phyloP scores from a whole-genome alignment of 2,329 filamentous ascomycete genomes.

The Monosporascus sp. region DNA sequence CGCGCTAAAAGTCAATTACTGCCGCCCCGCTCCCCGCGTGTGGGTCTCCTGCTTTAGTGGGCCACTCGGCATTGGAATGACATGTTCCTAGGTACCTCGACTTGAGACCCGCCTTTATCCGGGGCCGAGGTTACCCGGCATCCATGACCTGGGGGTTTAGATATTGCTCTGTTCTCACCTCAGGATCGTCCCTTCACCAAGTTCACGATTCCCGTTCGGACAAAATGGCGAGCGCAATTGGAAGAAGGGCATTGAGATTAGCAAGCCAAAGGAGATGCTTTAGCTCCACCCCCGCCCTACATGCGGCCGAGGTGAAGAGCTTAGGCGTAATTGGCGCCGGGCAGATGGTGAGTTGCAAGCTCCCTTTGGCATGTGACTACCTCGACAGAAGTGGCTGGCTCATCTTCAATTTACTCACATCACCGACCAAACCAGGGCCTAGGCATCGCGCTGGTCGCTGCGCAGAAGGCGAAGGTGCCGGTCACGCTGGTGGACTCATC shows the following conservation, averaged over 20 bases:
- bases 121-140: conserved; percentile 25
- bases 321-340: conserved; percentile 91
- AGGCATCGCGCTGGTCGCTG: conserved; percentile 91
- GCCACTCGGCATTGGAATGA: too few relatives aligned
- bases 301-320: conserved; percentile 71
- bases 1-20: background rate
- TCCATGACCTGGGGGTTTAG: conserved; percentile 1
- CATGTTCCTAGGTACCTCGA: too few relatives aligned
- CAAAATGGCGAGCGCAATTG: conserved; percentile 36
- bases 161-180: conserved; percentile 1
- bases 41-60: background rate
- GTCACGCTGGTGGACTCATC: conserved; percentile 83
- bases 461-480: conserved; percentile 74
- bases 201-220: background rate
- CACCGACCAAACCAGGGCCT: conserved; percentile 60
- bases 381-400: too few relatives aligned
- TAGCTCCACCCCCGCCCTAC: conserved; percentile 58
- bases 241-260: conserved; percentile 32
- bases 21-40: background rate
- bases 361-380: conserved; percentile 31
- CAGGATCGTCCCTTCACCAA: conserved; percentile 4
- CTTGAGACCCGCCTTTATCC: conserved; percentile 19
- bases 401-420: conserved; percentile 2
- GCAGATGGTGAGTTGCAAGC: conserved; percentile 70
- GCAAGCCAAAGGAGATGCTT: conserved; percentile 53